Evolutionary conservation across 78 protist genomes (phyloP).

Genomic region (Protostelium mycophagum): DNA sequence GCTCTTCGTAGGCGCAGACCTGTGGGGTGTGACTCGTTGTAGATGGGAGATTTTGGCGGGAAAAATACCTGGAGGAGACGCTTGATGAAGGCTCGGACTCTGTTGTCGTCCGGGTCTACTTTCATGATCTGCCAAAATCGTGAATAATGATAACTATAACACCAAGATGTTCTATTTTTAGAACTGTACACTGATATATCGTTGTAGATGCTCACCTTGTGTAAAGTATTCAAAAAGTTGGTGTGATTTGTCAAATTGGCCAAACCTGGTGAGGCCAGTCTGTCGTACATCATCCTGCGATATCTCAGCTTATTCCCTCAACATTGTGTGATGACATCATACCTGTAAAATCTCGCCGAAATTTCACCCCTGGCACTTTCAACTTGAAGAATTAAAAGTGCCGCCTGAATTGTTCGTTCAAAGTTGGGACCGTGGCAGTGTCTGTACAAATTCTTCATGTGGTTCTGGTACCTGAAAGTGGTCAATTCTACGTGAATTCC

Average conservation of each 20-base stretch:
- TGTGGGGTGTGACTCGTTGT: background rate
- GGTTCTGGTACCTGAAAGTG: background rate
- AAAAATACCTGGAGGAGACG: background rate
- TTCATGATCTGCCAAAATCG: background rate
- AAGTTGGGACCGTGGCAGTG: background rate
- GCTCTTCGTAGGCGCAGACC: background rate
- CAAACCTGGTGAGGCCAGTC: background rate
- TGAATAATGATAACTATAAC: background rate
- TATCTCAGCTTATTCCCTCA: background rate
- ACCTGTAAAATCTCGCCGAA: background rate
- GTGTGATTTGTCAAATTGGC: background rate
- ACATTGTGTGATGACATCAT: background rate
- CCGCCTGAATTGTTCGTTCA: background rate
- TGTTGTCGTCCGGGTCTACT: background rate
- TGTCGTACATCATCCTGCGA: background rate
- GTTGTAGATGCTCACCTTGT: background rate
- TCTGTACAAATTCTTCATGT: background rate
- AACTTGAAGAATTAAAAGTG: background rate
- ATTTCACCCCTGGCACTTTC: background rate
- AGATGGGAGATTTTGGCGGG: background rate
- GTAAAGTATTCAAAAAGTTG: too few relatives aligned
- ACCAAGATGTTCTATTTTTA: too few relatives aligned
- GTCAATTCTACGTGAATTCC: background rate
- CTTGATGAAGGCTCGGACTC: background rate
- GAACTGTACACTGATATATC: too few relatives aligned